Evolutionary conservation across 129 eudicot species (phyloP).

Genomic region (Flaveria robusta): DNA sequence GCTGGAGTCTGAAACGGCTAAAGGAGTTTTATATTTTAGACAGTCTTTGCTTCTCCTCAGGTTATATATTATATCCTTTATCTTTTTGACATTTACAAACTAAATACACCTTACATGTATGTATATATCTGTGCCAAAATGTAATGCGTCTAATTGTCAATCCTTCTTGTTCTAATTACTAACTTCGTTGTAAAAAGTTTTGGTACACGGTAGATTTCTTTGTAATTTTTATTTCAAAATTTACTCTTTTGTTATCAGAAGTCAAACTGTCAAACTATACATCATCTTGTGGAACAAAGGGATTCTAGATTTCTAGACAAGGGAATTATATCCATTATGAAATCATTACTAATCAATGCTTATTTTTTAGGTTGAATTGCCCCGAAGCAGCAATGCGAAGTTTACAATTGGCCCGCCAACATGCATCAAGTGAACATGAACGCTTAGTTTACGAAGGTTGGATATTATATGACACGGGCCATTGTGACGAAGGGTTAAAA

Average conservation of each 20-base stretch:
- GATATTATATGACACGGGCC: constrained; percentile 96
- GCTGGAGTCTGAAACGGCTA: constrained; percentile 95
- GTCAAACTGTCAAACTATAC: constrained; percentile 14
- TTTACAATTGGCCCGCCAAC: constrained; percentile 87
- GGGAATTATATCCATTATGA: not conserved
- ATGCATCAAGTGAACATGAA: constrained; percentile 88
- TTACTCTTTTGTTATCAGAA: not conserved
- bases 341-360: not conserved
- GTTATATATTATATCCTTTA: constrained; percentile 29
- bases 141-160: too few relatives aligned
- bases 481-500: constrained; percentile 81
- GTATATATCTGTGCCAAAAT: not conserved
- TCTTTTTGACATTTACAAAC: constrained; percentile 13
- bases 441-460: constrained; percentile 95
- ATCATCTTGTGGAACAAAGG: constrained; percentile 1
- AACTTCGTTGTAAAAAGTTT: too few relatives aligned
- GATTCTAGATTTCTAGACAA: not conserved
- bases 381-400: constrained; percentile 99
- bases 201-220: too few relatives aligned
- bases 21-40: constrained; percentile 91
- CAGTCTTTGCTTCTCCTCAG: constrained; percentile 94
- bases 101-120: not conserved
- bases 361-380: constrained; percentile 71
- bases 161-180: too few relatives aligned
- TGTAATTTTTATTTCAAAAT: not conserved